Evolutionary conservation across 2,329 filamentous ascomycete genomes (phyloP).

Genomic region (Claviceps cyperi): DNA sequence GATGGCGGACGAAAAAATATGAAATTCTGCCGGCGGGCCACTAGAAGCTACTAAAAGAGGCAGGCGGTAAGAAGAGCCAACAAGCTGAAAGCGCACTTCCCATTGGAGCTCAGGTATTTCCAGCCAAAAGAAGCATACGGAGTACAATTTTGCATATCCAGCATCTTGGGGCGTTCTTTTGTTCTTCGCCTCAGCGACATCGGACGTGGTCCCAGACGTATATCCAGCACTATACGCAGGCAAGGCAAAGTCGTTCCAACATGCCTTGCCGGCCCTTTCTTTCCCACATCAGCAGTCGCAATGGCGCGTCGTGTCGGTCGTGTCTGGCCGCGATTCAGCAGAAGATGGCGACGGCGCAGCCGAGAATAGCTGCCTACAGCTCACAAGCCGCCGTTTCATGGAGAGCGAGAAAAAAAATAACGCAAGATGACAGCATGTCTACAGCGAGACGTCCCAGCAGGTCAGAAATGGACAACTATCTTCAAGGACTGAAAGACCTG

Average conservation of each 20-base stretch:
- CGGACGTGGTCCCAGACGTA: background rate
- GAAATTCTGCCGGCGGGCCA: conserved; percentile 20
- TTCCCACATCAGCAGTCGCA: conserved; percentile 20
- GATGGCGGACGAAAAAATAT: conserved; percentile 7
- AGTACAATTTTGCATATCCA: no score
- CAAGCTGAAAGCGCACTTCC: no score
- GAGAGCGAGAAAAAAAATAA: conserved; percentile 8
- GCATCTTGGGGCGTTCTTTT: background rate
- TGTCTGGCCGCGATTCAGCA: conserved; percentile 20
- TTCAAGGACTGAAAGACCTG: conserved; percentile 15
- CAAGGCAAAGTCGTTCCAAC: conserved; percentile 6
- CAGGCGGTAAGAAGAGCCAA: conserved; percentile 18
- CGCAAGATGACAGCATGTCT: conserved; percentile 6
- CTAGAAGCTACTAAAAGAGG: conserved; percentile 2
- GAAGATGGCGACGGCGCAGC: conserved; percentile 11
- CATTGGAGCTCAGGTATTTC: no score
- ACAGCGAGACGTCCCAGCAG: conserved; percentile 13
- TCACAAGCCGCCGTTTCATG: conserved; percentile 13
- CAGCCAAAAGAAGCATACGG: no score
- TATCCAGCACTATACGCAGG: background rate
- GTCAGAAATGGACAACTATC: conserved; percentile 14
- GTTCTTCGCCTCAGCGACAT: background rate
- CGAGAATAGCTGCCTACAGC: conserved; percentile 20
- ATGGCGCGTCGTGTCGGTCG: conserved; percentile 23
- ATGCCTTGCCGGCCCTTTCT: conserved; percentile 24